Evolutionary conservation across 176 grass and related monocot genomes (phyloP).

Genomic region (Oryza punctata): DNA sequence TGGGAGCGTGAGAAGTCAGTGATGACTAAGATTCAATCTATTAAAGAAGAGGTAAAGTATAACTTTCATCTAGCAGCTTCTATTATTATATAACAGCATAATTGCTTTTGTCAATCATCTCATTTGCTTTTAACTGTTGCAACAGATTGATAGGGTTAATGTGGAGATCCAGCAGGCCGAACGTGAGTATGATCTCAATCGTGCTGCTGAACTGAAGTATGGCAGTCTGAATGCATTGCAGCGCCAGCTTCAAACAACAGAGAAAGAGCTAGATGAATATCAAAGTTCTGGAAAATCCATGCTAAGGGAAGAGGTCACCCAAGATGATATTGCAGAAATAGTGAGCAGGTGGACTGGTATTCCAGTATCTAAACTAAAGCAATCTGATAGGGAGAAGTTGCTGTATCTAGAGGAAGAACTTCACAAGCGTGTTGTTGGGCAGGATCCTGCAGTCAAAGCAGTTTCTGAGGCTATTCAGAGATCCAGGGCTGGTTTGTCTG

Average conservation of each 20-base stretch:
- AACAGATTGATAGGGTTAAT: constrained; percentile 98
- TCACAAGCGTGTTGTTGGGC: constrained; percentile 91
- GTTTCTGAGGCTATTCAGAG: constrained; percentile 95
- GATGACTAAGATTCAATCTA: constrained; percentile 94
- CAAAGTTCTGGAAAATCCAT: constrained; percentile 98
- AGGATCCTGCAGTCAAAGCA: constrained; percentile 95
- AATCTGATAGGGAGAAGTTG: constrained; percentile 91
- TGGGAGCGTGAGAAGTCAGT: constrained; percentile 93
- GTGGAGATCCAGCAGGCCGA: constrained; percentile 97
- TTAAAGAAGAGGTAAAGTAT: constrained; percentile 86
- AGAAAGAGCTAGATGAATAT: constrained; percentile 89
- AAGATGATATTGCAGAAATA: constrained; percentile 96
- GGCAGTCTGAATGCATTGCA: constrained; percentile 98
- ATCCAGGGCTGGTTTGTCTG: constrained; percentile 95
- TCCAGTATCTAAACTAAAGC: constrained; percentile 94
- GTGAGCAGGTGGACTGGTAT: constrained; percentile 98
- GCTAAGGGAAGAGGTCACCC: constrained; percentile 98
- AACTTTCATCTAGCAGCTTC: neutral
- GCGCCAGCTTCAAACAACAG: constrained; percentile 75
- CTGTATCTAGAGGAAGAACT: constrained; percentile 92
- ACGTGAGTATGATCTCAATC: constrained; percentile 97
- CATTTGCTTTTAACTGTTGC: constrained; percentile 41
- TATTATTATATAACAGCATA: neutral
- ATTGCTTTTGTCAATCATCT: constrained; percentile 15
- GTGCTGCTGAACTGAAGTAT: constrained; percentile 96